Conservation (phyloP, 2,329 filamentous ascomycete genomes). For the Ophiognomonia clavigignenti-juglandacearum region DNA sequence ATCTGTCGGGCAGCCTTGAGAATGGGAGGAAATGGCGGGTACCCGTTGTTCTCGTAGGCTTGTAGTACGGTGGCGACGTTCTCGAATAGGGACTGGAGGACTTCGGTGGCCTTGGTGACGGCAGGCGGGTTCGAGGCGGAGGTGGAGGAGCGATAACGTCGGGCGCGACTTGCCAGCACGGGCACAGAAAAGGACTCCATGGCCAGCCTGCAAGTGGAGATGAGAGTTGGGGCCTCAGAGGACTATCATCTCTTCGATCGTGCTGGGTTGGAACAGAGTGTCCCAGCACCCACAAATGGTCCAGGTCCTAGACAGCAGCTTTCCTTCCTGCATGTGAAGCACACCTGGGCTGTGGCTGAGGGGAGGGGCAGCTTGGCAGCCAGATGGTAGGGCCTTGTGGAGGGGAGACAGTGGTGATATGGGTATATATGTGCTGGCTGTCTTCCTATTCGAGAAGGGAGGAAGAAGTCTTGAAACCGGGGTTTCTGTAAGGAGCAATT, state of each 20-base stretch:
- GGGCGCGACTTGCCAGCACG: constrained; percentile 47
- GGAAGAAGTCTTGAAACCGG: too few species aligned
- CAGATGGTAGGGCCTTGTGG: too few species aligned
- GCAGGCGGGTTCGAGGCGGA: constrained; percentile 52
- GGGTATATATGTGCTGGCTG: too few species aligned
- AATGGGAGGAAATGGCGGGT: constrained; percentile 44
- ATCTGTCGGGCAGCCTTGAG: constrained; percentile 58
- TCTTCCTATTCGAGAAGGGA: too few species aligned
- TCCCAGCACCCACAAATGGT: constrained; percentile 31
- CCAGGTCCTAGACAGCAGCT: constrained; percentile 19
- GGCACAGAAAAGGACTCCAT: constrained; percentile 16
- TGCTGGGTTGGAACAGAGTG: constrained; percentile 11
- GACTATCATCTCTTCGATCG: constrained; percentile 15
- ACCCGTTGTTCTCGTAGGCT: constrained; percentile 32
- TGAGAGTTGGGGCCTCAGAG: background rate
- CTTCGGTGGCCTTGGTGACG: constrained; percentile 56
- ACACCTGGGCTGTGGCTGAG: constrained; percentile 7
- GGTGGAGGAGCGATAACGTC: constrained; percentile 61
- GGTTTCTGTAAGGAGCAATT: too few species aligned
- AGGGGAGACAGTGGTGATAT: too few species aligned
- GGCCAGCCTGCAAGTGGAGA: background rate
- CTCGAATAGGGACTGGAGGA: constrained; percentile 52
- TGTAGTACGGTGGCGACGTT: constrained; percentile 32
- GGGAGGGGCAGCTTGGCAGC: background rate
- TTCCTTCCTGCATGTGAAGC: constrained; percentile 22